A percentile compares a stretch with the other conserved stretches of the same genome.
These are phyloP conservation scores for Sporothrix pseudoabietina DNA, from an alignment of 2,329 filamentous ascomycete species.

Conservation along the genomic window DNA sequence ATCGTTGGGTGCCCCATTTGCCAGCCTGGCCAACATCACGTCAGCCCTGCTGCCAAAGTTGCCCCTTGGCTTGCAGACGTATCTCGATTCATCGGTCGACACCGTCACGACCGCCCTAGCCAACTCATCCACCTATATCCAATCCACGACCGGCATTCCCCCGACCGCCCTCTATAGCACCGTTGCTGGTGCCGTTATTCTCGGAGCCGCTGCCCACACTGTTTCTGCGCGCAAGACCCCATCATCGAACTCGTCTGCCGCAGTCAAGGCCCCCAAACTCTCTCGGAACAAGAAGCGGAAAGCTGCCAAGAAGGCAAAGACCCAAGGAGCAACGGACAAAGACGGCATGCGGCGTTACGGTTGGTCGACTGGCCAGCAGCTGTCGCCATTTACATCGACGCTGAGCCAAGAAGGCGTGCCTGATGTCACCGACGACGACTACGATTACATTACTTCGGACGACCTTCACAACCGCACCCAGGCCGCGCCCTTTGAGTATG, in stretches of 20 bases:
- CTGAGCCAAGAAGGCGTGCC: slow-evolving; percentile 51
- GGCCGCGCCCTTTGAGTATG: slow-evolving; percentile 39
- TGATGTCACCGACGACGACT: slow-evolving; percentile 71
- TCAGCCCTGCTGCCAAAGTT: slow-evolving; percentile 46
- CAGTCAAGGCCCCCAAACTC: slow-evolving; percentile 2
- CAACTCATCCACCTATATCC: slow-evolving; percentile 55
- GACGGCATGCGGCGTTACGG: slow-evolving; percentile 56
- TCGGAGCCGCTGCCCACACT: slow-evolving; percentile 50
- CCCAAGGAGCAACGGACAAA: slow-evolving; percentile 30
- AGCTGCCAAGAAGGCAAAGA: slow-evolving; percentile 32
- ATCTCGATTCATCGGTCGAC: slow-evolving; percentile 56
- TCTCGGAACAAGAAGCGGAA: slow-evolving; percentile 35
- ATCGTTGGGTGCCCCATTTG: slow-evolving; percentile 60
- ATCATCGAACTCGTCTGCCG: background rate
- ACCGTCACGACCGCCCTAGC: slow-evolving; percentile 54
- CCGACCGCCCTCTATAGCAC: slow-evolving; percentile 55
- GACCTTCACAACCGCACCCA: slow-evolving; percentile 59
- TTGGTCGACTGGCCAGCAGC: slow-evolving; percentile 46
- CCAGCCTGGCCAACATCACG: slow-evolving; percentile 58
- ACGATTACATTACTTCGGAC: slow-evolving; percentile 79
- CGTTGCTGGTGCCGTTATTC: slow-evolving; percentile 51
- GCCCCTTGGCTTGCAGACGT: slow-evolving; percentile 55
- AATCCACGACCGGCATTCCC: slow-evolving; percentile 53
- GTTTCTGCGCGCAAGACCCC: slow-evolving; percentile 34
- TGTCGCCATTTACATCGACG: slow-evolving; percentile 57